A percentile compares a stretch with the other conserved stretches of the same genome.
These are phyloP conservation scores for Pyrenophora teres DNA, from an alignment of 2,329 filamentous ascomycete genomes.

Conservation along the genomic window DNA sequence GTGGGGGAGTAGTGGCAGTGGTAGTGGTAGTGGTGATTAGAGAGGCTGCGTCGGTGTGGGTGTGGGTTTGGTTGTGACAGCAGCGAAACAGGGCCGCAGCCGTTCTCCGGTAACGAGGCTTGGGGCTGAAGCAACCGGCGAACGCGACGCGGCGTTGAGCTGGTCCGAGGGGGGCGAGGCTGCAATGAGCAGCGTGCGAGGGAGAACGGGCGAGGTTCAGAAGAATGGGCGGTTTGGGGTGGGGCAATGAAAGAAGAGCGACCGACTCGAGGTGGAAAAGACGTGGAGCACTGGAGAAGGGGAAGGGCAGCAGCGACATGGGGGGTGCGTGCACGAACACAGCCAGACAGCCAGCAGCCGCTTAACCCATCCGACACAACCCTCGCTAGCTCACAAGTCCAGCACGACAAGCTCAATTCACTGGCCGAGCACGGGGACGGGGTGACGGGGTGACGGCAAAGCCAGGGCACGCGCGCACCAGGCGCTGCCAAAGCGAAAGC, in stretches of 20 bases:
- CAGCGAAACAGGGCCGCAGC: slow-evolving; percentile 28
- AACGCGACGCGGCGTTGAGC: slow-evolving; percentile 19
- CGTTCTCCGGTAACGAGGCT: slow-evolving; percentile 24
- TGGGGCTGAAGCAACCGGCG: slow-evolving; percentile 20
- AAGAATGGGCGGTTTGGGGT: slow-evolving; percentile 28
- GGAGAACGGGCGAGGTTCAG: slow-evolving; percentile 20
- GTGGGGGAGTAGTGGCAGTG: slow-evolving; percentile 1
- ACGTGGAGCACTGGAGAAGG: slow-evolving; percentile 20
- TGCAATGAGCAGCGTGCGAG: slow-evolving; percentile 28
- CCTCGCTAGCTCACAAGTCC: too few species aligned
- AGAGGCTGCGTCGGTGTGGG: not conserved
- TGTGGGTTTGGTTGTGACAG: slow-evolving; percentile 12
- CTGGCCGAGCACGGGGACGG: slow-evolving; percentile 8
- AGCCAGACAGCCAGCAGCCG: slow-evolving; percentile 4
- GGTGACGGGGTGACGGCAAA: not conserved
- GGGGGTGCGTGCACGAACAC: slow-evolving; percentile 13
- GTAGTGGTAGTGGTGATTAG: slow-evolving; percentile 12
- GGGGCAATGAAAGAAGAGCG: slow-evolving; percentile 26
- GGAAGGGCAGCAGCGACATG: slow-evolving; percentile 26
- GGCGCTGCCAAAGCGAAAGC: too few species aligned
- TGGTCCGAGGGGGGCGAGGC: slow-evolving; percentile 21
- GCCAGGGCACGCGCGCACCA: too few species aligned
- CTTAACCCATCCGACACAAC: slow-evolving; percentile 3
- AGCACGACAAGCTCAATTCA: not conserved
- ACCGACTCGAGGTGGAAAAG: slow-evolving; percentile 34